Evolutionary conservation across 2,329 filamentous ascomycete species (phyloP), one percentile per base, ranked within the genome.

Genomic region (Teratosphaeria viscida): DNA sequence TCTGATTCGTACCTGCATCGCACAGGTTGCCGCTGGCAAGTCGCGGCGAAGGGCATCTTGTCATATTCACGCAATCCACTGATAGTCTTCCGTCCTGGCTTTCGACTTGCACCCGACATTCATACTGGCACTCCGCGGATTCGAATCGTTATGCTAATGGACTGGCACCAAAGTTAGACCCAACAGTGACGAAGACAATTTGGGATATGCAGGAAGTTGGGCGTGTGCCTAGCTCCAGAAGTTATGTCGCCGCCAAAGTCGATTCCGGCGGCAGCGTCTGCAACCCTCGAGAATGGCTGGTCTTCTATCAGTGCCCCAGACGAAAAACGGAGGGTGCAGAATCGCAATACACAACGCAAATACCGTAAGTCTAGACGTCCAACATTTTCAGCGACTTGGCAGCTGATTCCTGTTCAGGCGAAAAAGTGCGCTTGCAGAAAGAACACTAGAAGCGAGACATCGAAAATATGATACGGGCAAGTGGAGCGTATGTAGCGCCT

Each of bases 321-420:
- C 61, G 85, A 89, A 74, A 80, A 88, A 68, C 79, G 88, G 63
- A 85, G 86, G 61, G 87, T 90, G 56, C 88, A 91, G 71, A 91
- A 91, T 70, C 82, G 86, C 58, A 82, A 90, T 62, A 87, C 87
- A 1, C 88, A 90, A 68, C 80, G 87, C 65, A 89, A 89, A 67
- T 90, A 89, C 66, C 81, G 88, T 90, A 80, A 68, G 85, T 76
- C 26, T 37, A 3, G 12, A 29, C 55, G 16, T 35, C 19, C 10
- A 23, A 26, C 26, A 54, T n/a, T 26, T 26, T 7, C 10, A 19
- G 52, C 52, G 16, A 19, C 2, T 5, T 6, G 11, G 16, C 34
- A 19, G 56, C 63, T 69, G 54, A 68, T 27, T 11, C 3, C 11
- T 26, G 23, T 11, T 7, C 62, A 90, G 87, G 87, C 66, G 86